phyloP scores from a whole-genome alignment of 495 filamentous ascomycete species.

The Hypoxylon cercidicola region DNA sequence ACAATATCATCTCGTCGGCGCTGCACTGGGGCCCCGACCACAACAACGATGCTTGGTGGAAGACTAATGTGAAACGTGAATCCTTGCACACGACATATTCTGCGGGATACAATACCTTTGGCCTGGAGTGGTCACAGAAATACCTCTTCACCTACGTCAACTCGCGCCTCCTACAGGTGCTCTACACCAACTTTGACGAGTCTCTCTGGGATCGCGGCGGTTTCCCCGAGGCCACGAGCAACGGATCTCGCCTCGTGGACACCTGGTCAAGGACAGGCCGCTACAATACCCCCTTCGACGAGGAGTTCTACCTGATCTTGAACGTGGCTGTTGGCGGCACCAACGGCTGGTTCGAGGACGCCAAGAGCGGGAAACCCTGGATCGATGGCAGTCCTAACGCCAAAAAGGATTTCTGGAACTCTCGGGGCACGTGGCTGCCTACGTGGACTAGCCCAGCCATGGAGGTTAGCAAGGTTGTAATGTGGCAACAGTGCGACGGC shows the following conservation, averaged over 20 bases:
- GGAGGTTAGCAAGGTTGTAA: conserved; percentile 77
- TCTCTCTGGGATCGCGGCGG: conserved; percentile 77
- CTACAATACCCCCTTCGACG: conserved; percentile 78
- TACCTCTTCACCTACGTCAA: conserved; percentile 90
- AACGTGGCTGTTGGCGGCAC: conserved; percentile 85
- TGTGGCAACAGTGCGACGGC: conserved; percentile 79
- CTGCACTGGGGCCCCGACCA: conserved; percentile 81
- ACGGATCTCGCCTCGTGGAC: conserved; percentile 74
- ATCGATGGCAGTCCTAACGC: conserved; percentile 72
- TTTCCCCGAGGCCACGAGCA: conserved; percentile 73
- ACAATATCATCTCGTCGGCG: conserved; percentile 82
- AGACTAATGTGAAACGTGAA: conserved; percentile 76
- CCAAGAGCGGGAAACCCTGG: conserved; percentile 79
- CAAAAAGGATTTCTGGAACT: conserved; percentile 78
- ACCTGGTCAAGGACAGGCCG: conserved; percentile 73
- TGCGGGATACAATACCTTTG: conserved; percentile 75
- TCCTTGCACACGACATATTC: conserved; percentile 82
- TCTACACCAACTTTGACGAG: conserved; percentile 79
- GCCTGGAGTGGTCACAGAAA: conserved; percentile 87
- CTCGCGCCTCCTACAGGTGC: conserved; percentile 78
- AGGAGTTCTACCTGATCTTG: conserved; percentile 82
- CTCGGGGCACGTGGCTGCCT: conserved; percentile 72
- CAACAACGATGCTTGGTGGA: conserved; percentile 75
- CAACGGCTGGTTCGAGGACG: conserved; percentile 86
- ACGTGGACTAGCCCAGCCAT: conserved; percentile 79